These are phyloP conservation scores for Xylariaceae sp. DNA, from an alignment of 2,329 filamentous ascomycete species.

Conservation along the genomic window DNA sequence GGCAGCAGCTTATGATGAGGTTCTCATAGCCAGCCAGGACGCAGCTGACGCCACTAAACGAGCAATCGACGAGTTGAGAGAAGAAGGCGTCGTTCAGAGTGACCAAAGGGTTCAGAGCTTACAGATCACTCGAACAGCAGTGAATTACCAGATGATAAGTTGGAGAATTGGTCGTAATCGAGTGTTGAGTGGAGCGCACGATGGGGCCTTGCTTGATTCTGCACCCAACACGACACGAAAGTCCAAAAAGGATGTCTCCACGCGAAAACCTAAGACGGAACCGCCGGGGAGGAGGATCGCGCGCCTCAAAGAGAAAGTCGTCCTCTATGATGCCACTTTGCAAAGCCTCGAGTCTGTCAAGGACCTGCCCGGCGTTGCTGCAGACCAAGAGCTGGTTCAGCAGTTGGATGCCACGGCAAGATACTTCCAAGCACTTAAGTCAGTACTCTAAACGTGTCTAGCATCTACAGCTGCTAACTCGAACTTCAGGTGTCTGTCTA, in stretches of 20 bases:
- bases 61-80: constrained; percentile 83
- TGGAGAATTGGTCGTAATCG: constrained; percentile 94
- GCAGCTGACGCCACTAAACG: constrained; percentile 90
- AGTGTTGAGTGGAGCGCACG: constrained; percentile 76
- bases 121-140: constrained; percentile 86
- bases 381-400: constrained; percentile 69
- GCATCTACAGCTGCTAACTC: constrained; percentile 6
- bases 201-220: constrained; percentile 62
- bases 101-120: constrained; percentile 87
- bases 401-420: constrained; percentile 74
- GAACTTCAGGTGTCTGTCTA: constrained; percentile 65
- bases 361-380: constrained; percentile 83
- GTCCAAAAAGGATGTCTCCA: constrained; percentile 49
- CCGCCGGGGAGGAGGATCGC: constrained; percentile 71
- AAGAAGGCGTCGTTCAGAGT: constrained; percentile 77
- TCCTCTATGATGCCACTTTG: constrained; percentile 85
- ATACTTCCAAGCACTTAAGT: constrained; percentile 90
- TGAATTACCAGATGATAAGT: constrained; percentile 90
- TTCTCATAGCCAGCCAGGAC: constrained; percentile 87
- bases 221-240: constrained; percentile 41
- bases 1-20: constrained; percentile 84
- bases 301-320: constrained; percentile 78
- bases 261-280: constrained; percentile 41
- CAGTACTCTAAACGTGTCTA: constrained; percentile 26
- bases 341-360: constrained; percentile 89